A percentile compares a stretch with the other conserved stretches of the same genome.
Conservation (phyloP, 805 yeast species). For the Ogataea paraovalis region DNA sequence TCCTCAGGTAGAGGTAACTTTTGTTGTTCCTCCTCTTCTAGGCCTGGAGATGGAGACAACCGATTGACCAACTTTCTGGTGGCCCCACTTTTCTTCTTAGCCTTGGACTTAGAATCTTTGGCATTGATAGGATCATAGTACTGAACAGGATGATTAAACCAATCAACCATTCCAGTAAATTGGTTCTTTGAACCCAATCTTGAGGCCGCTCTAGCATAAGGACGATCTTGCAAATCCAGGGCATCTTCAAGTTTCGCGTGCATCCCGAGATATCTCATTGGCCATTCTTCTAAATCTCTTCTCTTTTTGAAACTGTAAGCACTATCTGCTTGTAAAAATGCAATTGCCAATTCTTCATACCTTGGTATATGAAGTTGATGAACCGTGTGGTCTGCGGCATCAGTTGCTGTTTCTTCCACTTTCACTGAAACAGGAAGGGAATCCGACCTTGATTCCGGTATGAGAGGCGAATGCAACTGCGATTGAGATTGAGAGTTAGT, state of each 20-base stretch:
- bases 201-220: slow-evolving; percentile 77
- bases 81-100: slow-evolving; percentile 15
- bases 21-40: slow-evolving; percentile 18
- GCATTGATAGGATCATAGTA: slow-evolving; percentile 49
- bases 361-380: slow-evolving; percentile 37
- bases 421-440: neutral
- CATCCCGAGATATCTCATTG: slow-evolving; percentile 72
- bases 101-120: slow-evolving; percentile 13
- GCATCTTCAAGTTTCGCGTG: slow-evolving; percentile 74
- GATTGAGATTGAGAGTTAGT: neutral
- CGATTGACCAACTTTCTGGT: slow-evolving; percentile 23
- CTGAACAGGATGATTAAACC: slow-evolving; percentile 60
- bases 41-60: slow-evolving; percentile 19
- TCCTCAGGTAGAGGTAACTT: slow-evolving; percentile 41
- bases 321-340: slow-evolving; percentile 46
- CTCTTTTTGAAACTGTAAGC: slow-evolving; percentile 40
- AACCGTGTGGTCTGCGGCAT: slow-evolving; percentile 1
- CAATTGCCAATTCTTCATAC: slow-evolving; percentile 55
- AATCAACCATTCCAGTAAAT: slow-evolving; percentile 59
- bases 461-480: neutral
- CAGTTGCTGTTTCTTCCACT: neutral
- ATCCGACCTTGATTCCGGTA: neutral
- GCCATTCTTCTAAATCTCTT: slow-evolving; percentile 70
- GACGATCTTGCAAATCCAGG: slow-evolving; percentile 69
- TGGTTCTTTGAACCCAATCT: slow-evolving; percentile 74